These are phyloP conservation scores for Noccaea bulbosa DNA, from an alignment of 345 rosid species.

Conservation along the genomic window DNA sequence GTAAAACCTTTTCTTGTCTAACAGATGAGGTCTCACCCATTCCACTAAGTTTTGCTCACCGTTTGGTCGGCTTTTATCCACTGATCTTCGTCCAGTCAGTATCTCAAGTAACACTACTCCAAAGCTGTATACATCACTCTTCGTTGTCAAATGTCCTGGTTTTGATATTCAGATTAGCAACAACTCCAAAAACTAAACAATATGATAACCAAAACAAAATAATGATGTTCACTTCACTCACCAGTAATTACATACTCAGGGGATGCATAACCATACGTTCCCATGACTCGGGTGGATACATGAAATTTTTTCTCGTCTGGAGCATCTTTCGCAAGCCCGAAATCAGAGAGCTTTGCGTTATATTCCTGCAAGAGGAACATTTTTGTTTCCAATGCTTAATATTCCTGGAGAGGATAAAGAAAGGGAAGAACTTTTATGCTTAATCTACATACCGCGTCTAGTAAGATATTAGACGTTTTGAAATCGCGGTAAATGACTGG, in stretches of 20 bases:
- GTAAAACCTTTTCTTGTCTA: conserved; percentile 75
- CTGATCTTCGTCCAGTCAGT: conserved; percentile 81
- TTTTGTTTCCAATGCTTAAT: conserved; percentile 3
- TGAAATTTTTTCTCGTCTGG: conserved; percentile 84
- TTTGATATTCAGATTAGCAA: not conserved
- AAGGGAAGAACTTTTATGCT: not conserved
- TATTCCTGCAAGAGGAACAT: conserved; percentile 60
- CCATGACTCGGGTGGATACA: conserved; percentile 87
- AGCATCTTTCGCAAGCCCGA: conserved; percentile 88
- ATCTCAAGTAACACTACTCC: conserved; percentile 90
- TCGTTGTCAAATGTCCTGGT: conserved; percentile 73
- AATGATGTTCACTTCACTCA: conserved; percentile 41
- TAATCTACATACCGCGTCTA: conserved; percentile 61
- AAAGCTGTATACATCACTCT: conserved; percentile 86
- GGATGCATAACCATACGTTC: conserved; percentile 90
- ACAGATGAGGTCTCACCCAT: conserved; percentile 92
- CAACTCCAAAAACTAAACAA: not conserved
- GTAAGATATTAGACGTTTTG: conserved; percentile 76
- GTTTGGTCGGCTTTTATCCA: conserved; percentile 91
- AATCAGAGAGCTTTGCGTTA: conserved; percentile 83
- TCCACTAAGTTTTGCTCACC: conserved; percentile 94
- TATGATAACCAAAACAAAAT: not conserved
- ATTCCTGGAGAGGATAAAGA: not conserved
- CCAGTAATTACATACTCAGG: conserved; percentile 91
- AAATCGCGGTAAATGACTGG: conserved; percentile 87